Evolutionary conservation across 179 eudicot species (phyloP), one percentile per base, ranked within the genome.

Genomic region (Actinidia polygama): DNA sequence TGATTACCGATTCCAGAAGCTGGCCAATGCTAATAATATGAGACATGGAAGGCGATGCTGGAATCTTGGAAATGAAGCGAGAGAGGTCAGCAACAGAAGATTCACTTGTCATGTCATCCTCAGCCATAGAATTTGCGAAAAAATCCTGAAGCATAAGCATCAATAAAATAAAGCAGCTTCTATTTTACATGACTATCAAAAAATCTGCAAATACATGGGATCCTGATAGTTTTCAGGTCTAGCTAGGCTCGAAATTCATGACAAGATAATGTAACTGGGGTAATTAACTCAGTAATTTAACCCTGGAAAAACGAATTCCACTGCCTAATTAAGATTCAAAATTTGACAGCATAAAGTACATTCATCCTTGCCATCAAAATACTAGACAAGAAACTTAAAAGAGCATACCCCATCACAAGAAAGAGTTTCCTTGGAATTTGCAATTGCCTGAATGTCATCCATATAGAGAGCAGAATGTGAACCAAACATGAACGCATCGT

Each of bases 21-120:
- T 95, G 93, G 53, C 99, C 98, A 19, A 96, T 88, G 91, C 98
- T 91, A 86, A 96, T 91, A 63, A 94, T 87, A 71, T 90, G 92
- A 83, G 94, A 79, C 86, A 87, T 83, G 24, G 92, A 87, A 83
- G 91, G 91, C 62, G 94, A 86, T 67, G 87, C 72, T 7, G 96
- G 86, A 55, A 86, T 81, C 73, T 76, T 88, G 78, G 93, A 88
- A 23, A 84, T 82, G 81, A 87, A 87, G 82, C 89, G 89, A 15
- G 92, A 68, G 81, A 90, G 73, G 76, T 95, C 93, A 75, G 91
- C 79, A 79, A 83, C 90, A 76, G 96, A 91, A 53, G 93, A 87
- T 81, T 87, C 85, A 86, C 97, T 93, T 49, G 83, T 86, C 75
- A 81, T 86, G 50, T 96, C 98, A 84, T 95, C 98, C 77, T 96